Evolutionary conservation across 306 rosid genomes (phyloP).

Genomic region (Betula pendula): DNA sequence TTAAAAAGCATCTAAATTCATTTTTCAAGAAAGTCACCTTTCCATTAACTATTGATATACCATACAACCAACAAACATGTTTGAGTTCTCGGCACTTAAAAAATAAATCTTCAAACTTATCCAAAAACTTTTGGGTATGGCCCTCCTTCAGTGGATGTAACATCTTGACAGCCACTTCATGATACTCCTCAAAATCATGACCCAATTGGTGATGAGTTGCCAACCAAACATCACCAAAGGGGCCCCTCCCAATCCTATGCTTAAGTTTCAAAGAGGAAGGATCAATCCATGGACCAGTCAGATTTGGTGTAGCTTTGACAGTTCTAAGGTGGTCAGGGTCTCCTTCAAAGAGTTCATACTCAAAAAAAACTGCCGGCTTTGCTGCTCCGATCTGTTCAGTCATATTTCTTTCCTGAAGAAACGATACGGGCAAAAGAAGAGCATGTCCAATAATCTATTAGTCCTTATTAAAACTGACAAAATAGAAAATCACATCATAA

Average conservation of each 20-base stretch:
- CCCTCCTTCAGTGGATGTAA: slow-evolving; percentile 69
- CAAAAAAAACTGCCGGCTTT: slow-evolving; percentile 52
- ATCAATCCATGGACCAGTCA: slow-evolving; percentile 66
- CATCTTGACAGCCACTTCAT: slow-evolving; percentile 95
- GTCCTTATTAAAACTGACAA: background rate
- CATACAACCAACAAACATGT: slow-evolving; percentile 58
- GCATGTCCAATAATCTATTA: background rate
- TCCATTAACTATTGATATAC: slow-evolving; percentile 69
- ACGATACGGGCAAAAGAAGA: background rate
- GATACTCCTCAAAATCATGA: slow-evolving; percentile 70
- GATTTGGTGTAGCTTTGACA: slow-evolving; percentile 43
- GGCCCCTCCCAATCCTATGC: slow-evolving; percentile 87
- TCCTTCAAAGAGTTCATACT: slow-evolving; percentile 66
- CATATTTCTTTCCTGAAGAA: slow-evolving; percentile 34
- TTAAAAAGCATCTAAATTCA: background rate
- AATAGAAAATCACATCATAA: background rate
- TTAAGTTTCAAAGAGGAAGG: slow-evolving; percentile 78
- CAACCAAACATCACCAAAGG: slow-evolving; percentile 91
- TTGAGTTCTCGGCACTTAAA: slow-evolving; percentile 55
- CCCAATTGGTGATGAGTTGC: slow-evolving; percentile 88
- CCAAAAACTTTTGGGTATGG: slow-evolving; percentile 49
- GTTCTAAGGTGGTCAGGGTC: slow-evolving; percentile 54
- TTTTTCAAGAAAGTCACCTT: slow-evolving; percentile 50
- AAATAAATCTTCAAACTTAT: slow-evolving; percentile 61
- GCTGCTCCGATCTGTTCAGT: slow-evolving; percentile 47